phyloP scores from a whole-genome alignment of 139 green algal species.

The Monoraphidium neglectum region DNA sequence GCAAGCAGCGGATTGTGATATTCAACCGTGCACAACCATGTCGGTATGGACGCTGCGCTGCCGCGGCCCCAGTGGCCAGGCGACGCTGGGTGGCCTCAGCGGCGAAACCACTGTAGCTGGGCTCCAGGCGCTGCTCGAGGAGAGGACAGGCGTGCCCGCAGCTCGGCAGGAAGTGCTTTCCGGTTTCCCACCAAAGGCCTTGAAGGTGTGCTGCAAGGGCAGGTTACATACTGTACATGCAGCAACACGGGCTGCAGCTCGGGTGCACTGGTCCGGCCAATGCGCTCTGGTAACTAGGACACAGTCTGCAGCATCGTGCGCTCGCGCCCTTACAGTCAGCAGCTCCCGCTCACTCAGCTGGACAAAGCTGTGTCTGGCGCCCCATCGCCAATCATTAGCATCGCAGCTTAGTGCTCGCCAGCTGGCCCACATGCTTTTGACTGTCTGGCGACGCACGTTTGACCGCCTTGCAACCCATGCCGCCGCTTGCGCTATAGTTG shows the following conservation, averaged over 20 bases:
- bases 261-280: not conserved
- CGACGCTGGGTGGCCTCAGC: slow-evolving; percentile 40
- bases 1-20: no score
- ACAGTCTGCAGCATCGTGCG: not conserved
- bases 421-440: no score
- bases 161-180: slow-evolving; percentile 56
- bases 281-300: not conserved
- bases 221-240: not conserved
- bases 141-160: slow-evolving; percentile 45
- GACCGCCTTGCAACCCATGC: no score
- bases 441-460: no score
- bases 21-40: no score
- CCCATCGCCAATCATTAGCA: no score
- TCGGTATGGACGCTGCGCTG: slow-evolving; percentile 12
- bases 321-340: no score
- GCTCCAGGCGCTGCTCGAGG: slow-evolving; percentile 49
- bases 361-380: no score
- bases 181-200: slow-evolving; percentile 65
- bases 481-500: no score
- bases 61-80: slow-evolving; percentile 26
- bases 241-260: not conserved
- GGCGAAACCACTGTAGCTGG: slow-evolving; percentile 20
- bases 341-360: not conserved
- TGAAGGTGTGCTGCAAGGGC: slow-evolving; percentile 33
- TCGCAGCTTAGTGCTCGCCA: no score